A percentile compares a stretch with the other conserved stretches of the same genome.
Conservation (phyloP, 768 basidiomycete species). For the Leccinum boreale region DNA sequence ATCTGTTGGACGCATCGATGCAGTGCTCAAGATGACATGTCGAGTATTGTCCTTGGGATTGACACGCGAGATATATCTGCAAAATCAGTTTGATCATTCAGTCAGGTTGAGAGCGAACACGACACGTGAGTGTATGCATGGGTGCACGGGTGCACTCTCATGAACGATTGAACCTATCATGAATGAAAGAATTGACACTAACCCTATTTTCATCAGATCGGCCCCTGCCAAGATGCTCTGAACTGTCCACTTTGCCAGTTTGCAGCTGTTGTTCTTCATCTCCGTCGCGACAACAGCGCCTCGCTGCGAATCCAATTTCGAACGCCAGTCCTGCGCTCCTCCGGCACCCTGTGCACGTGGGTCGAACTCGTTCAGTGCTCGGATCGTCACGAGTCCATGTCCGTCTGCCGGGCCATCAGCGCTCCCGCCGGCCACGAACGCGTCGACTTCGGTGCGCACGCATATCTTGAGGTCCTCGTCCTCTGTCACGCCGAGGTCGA, state of each 20-base stretch:
- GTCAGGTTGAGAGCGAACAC: slow-evolving; percentile 7
- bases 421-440: slow-evolving; percentile 55
- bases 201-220: slow-evolving; percentile 97
- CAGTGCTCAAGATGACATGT: slow-evolving; percentile 93
- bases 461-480: slow-evolving; percentile 91
- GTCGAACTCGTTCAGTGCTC: slow-evolving; percentile 97
- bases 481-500: slow-evolving; percentile 86
- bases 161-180: neutral
- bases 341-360: slow-evolving; percentile 85
- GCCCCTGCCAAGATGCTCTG: slow-evolving; percentile 94
- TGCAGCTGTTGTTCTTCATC: slow-evolving; percentile 99
- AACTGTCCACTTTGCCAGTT: slow-evolving; percentile 96
- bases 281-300: slow-evolving; percentile 98
- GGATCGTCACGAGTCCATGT: slow-evolving; percentile 83
- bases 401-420: slow-evolving; percentile 62
- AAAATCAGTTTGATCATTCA: slow-evolving; percentile 7
- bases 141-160: neutral
- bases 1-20: slow-evolving; percentile 90
- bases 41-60: slow-evolving; percentile 93
- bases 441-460: slow-evolving; percentile 95
- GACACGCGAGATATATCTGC: slow-evolving; percentile 90
- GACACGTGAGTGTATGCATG: neutral
- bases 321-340: slow-evolving; percentile 97
- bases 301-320: slow-evolving; percentile 93
- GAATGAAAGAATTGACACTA: slow-evolving; percentile 28